These are phyloP conservation scores for Nemania serpens DNA, from an alignment of 2,329 filamentous ascomycete species.

Conservation along the genomic window DNA sequence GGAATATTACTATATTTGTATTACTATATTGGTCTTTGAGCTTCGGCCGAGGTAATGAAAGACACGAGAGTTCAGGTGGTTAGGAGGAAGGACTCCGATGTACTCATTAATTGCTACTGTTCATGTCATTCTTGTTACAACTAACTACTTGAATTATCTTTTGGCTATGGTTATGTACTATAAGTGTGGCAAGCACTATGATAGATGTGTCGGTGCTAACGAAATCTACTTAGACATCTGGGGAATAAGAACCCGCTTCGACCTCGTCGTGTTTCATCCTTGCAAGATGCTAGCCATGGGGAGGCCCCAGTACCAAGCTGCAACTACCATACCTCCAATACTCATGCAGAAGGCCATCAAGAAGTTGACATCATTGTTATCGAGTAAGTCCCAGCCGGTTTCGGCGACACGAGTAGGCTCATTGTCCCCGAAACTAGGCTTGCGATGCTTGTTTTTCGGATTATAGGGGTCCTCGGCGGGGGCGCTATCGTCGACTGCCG, in stretches of 20 bases:
- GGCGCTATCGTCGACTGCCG: conserved; percentile 44
- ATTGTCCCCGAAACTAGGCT: conserved; percentile 57
- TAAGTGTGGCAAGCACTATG: background rate
- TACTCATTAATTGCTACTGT: background rate
- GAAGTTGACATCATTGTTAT: conserved; percentile 96
- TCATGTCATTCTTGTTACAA: too few relatives aligned
- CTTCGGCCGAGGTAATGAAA: background rate
- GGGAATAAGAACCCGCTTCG: background rate
- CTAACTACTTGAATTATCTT: background rate
- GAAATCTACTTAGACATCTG: background rate
- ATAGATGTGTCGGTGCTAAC: background rate
- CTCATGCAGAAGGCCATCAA: conserved; percentile 87
- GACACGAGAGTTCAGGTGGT: too few relatives aligned
- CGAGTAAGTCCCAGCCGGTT: conserved; percentile 73
- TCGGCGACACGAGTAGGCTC: conserved; percentile 67
- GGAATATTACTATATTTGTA: background rate
- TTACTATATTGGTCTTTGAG: background rate
- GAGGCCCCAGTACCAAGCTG: conserved; percentile 64
- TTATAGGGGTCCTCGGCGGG: conserved; percentile 53
- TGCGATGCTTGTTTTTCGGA: conserved; percentile 53
- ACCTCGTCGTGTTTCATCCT: conserved; percentile 20
- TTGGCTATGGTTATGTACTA: background rate
- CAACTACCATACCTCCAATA: conserved; percentile 71
- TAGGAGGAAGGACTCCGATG: background rate
- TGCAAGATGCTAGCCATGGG: conserved; percentile 52